Base-by-base conservation (phyloP, 768 basidiomycete genomes). In the Rubroboletus satanas region DNA sequence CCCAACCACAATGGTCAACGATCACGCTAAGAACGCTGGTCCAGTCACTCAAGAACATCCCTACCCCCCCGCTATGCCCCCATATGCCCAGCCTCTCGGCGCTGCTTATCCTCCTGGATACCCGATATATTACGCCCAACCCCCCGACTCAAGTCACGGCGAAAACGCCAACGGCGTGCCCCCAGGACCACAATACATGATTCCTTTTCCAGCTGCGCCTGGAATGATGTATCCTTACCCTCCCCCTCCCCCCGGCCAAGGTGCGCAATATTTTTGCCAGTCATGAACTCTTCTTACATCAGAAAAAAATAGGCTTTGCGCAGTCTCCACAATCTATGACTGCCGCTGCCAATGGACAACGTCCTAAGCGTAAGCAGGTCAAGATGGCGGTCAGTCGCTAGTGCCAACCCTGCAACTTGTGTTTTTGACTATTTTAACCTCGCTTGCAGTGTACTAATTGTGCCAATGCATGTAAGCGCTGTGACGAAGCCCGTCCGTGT, bases 401-500 rank as follows among this genome's bases (percentile, higher is more conserved):
- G 43, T 15, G 37, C 47, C 36, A 26, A 49, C 55, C 29, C 4
- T 23, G 45, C 49, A n/a, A 51, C 23, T 45, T 15, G 33, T 21
- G 49, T 52, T 45, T 38, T 53, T 49, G 28, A 59, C 37, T 29
- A n/a, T 41, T 42, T 45, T 35, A 36, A 59, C 28, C 21, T 38
- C 45, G 29, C 14, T 18, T 44, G 1, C 44, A 80, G 79, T 82
- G 80, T 62, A 82, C 81, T 0, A 83, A 82, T 56, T 82, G 80
- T 57, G 82, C 82, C 11, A 73, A 73, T 23, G 80, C 80, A 9
- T 82, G 80, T 65, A 82, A 82, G 65, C 77, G 81, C 21, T 82
- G 80, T 47, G 80, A 82, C 59, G 81, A 83, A 35, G 69, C 71
- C 6, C 80, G 84, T 42, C 84, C 84, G 2, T 87, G 84, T 67